phyloP scores from a whole-genome alignment of 176 grass and related monocot species.

The Guadua angustifolia region DNA sequence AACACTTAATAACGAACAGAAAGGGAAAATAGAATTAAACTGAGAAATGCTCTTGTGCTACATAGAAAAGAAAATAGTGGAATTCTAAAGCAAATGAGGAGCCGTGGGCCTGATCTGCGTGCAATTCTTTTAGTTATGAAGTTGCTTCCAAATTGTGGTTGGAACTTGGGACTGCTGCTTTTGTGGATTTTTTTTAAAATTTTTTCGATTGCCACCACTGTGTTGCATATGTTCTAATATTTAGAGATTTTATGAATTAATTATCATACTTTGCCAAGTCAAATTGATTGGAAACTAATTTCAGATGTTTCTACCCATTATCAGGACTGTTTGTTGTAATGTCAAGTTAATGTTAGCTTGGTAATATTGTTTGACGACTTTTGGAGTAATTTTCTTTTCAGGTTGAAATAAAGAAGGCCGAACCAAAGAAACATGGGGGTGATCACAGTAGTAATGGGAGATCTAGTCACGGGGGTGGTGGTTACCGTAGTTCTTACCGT shows the following conservation, averaged over 20 bases:
- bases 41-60: background rate
- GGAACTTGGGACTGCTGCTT: background rate
- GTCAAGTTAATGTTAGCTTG: background rate
- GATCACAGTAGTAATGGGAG: conserved; percentile 67
- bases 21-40: background rate
- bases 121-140: background rate
- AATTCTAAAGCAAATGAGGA: background rate
- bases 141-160: background rate
- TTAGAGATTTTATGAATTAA: background rate
- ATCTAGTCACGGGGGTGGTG: conserved; percentile 51
- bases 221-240: background rate
- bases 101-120: background rate
- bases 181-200: background rate
- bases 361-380: background rate
- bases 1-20: background rate
- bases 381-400: conserved; percentile 40
- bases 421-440: conserved; percentile 84
- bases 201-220: background rate
- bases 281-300: conserved; percentile 5
- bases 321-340: background rate
- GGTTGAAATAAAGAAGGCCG: conserved; percentile 99
- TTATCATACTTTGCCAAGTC: background rate
- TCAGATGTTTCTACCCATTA: background rate
- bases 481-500: conserved; percentile 60
- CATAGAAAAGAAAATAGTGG: background rate